phyloP scores from a whole-genome alignment of 495 filamentous ascomycete genomes.

The Durotheca rogersii region DNA sequence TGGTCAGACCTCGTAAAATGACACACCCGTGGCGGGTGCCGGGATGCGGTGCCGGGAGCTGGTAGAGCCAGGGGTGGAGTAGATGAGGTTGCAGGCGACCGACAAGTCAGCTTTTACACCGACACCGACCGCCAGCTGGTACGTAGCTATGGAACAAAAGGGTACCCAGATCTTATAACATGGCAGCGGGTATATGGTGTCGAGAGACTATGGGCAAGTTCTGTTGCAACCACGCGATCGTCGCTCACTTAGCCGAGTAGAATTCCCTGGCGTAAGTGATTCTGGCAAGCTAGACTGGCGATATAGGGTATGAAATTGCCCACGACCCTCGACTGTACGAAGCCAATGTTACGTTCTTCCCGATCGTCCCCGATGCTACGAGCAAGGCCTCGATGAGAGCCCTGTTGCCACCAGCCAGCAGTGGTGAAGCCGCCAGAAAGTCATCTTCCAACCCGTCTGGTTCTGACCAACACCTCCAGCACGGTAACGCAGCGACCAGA shows the following conservation, averaged over 20 bases:
- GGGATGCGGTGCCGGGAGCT: slow-evolving; percentile 42
- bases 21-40: slow-evolving; percentile 47
- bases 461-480: slow-evolving; percentile 41
- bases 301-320: slow-evolving; percentile 26
- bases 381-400: slow-evolving; percentile 13
- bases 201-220: slow-evolving; percentile 28
- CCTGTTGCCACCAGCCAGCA: slow-evolving; percentile 21
- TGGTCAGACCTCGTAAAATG: slow-evolving; percentile 56
- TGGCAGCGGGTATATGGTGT: slow-evolving; percentile 29
- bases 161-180: slow-evolving; percentile 41
- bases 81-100: slow-evolving; percentile 21
- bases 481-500: slow-evolving; percentile 56
- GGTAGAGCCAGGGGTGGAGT: slow-evolving; percentile 23
- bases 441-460: slow-evolving; percentile 35
- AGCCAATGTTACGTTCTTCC: slow-evolving; percentile 45
- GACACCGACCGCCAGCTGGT: slow-evolving; percentile 17
- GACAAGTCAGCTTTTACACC: slow-evolving; percentile 22
- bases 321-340: slow-evolving; percentile 44
- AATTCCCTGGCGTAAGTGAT: slow-evolving; percentile 34
- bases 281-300: slow-evolving; percentile 46
- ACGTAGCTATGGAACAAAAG: slow-evolving; percentile 26
- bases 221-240: slow-evolving; percentile 42
- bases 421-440: slow-evolving; percentile 40
- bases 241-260: slow-evolving; percentile 36
- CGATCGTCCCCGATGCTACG: slow-evolving; percentile 26